Percentiles rank a stretch among this genome's conserved stretches.
Evolutionary conservation across 129 eudicot species (phyloP).

Genomic region (Silybum marianum): DNA sequence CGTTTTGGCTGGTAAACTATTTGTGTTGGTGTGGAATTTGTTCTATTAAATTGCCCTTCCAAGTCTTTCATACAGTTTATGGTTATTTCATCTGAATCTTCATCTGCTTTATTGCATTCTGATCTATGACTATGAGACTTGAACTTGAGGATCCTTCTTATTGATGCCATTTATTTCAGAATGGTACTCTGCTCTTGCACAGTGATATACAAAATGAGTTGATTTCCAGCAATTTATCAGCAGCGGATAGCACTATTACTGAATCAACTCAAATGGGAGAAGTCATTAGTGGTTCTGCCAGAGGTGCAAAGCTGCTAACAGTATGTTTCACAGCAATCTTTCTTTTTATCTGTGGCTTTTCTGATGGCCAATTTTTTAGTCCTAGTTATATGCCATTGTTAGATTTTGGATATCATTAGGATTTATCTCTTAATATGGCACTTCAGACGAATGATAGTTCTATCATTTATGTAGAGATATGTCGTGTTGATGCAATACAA

Average conservation of each 20-base stretch:
- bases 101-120: neutral
- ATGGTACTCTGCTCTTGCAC: conserved; percentile 54
- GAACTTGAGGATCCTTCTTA: conserved; percentile 8
- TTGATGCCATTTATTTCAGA: conserved; percentile 34
- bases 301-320: conserved; percentile 52
- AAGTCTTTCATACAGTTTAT: neutral
- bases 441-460: neutral
- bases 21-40: neutral
- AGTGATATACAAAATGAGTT: conserved; percentile 61
- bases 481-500: neutral
- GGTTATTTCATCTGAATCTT: conserved; percentile 6
- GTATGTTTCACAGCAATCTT: conserved; percentile 38
- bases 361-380: neutral
- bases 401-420: neutral
- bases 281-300: conserved; percentile 67
- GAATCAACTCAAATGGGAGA: conserved; percentile 86
- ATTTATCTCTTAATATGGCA: conserved; percentile 8
- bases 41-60: conserved; percentile 11
- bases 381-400: neutral
- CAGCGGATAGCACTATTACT: conserved; percentile 63
- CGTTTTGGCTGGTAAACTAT: conserved; percentile 2
- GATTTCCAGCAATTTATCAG: conserved; percentile 62
- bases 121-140: conserved; percentile 8
- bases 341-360: conserved; percentile 8
- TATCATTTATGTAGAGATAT: neutral